Evolutionary conservation across 2,329 filamentous ascomycete species (phyloP), one percentile per base, ranked within the genome.

Genomic region (Cyphellophora europaea): DNA sequence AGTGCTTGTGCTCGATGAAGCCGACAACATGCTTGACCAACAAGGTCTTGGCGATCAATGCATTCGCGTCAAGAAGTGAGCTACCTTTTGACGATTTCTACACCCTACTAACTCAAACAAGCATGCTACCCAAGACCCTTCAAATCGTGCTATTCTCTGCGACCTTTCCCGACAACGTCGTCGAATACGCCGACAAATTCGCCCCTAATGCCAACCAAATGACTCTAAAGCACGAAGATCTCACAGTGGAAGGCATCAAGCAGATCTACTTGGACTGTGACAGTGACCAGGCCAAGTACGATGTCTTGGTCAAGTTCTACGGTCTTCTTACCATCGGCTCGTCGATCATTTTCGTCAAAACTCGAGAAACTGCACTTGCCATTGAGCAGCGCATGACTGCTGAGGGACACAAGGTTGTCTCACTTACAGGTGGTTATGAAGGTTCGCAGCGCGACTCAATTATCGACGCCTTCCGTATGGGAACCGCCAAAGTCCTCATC

Each of bases 321-420:
- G 88, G 89, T 38, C 69, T 96, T 29, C 89, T 98, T 75, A 95
- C 88, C 11, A 87, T 96, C 51, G 88, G 88, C 4, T 94, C 89
- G 5, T 96, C 91, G 0, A 94, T 98, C 54, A 96, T 98, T 51
- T 98, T 98, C 54, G 89, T 96, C 58, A 85, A 81, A 82, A 91
- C 82, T 33, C 82, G 88, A 54, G 77, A 82, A 44, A 94, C 88
- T 35, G 91, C 91, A 14, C 73, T 72, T 36, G 77, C 85, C 55
- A 94, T 98, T 44, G 80, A 93, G 59, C 71, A 72, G 40, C 82
- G 85, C 47, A 93, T 98, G 85, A 71, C 76, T 14, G 73, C 71
- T 2, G 89, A 96, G 53, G 89, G 88, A 13, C 91, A 98, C 67
- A 85, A 85, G 50, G 86, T 96, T 14, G 87, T 83, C 4, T 87